Percentiles rank a stretch among this genome's conserved stretches.
These are phyloP conservation scores for Hypoxylon trugodes DNA, from an alignment of 495 filamentous ascomycete genomes.

Conservation along the genomic window DNA sequence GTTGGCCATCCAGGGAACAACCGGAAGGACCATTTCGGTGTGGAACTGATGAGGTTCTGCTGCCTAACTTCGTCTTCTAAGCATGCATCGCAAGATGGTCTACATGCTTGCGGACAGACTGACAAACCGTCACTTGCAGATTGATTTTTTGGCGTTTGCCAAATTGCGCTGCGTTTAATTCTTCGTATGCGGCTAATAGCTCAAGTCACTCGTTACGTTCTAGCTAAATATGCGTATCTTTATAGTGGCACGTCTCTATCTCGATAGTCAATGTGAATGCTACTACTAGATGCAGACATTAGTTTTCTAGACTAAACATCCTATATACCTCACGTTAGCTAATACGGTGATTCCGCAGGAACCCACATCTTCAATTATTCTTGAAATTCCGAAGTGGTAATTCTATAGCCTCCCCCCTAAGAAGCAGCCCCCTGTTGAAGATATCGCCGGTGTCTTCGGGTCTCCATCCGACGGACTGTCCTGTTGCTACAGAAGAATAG, in stretches of 20 bases:
- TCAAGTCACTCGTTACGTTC: slow-evolving; percentile 32
- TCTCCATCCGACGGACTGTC: no score
- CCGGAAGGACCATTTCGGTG: slow-evolving; percentile 13
- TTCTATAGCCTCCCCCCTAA: no score
- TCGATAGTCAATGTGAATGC: background rate
- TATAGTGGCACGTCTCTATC: background rate
- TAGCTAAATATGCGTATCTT: background rate
- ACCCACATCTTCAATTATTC: no score
- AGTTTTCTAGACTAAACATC: no score
- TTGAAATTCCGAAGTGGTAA: no score
- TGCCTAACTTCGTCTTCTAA: slow-evolving; percentile 13
- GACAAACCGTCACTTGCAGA: slow-evolving; percentile 27
- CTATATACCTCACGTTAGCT: no score
- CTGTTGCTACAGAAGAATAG: no score
- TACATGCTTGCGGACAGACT: slow-evolving; percentile 21
- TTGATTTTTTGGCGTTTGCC: slow-evolving; percentile 17
- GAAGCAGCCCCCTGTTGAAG: no score
- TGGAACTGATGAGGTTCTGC: slow-evolving; percentile 16
- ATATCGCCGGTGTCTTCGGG: no score
- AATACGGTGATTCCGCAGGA: no score
- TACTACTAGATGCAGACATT: no score
- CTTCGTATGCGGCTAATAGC: slow-evolving; percentile 20
- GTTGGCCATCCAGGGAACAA: slow-evolving; percentile 12
- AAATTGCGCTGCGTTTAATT: slow-evolving; percentile 17
- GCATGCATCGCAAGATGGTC: slow-evolving; percentile 16